These are phyloP conservation scores for Yarrowia keelungensis DNA, from an alignment of 805 yeast genomes.

Conservation along the genomic window DNA sequence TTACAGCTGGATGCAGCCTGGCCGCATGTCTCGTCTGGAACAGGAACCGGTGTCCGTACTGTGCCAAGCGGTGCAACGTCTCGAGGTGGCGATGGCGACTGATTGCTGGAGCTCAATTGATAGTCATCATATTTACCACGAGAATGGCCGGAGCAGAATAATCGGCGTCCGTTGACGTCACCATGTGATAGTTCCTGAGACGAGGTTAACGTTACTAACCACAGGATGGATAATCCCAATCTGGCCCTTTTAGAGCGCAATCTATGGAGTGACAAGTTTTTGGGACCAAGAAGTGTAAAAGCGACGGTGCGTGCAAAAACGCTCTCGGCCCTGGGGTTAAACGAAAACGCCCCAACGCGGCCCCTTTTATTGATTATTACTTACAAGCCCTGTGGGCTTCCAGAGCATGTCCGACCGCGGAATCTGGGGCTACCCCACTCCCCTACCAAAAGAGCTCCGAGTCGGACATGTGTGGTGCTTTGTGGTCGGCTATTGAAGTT, in stretches of 20 bases:
- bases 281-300: not conserved
- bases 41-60: not conserved
- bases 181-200: conserved; percentile 15
- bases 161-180: not conserved
- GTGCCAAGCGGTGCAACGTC: conserved; percentile 14
- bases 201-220: conserved; percentile 8
- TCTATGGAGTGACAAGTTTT: conserved; percentile 1
- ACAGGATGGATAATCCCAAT: conserved; percentile 1
- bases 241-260: conserved; percentile 25
- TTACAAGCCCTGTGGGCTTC: conserved; percentile 6
- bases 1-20: conserved; percentile 6
- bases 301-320: not conserved
- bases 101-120: not conserved
- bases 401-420: conserved; percentile 1
- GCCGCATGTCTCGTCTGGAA: not conserved
- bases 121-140: not conserved
- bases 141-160: not conserved
- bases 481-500: conserved; percentile 37
- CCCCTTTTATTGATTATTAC: conserved; percentile 8
- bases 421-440: conserved; percentile 11
- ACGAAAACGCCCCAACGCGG: too few relatives aligned
- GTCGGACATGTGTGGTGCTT: conserved; percentile 27
- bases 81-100: not conserved
- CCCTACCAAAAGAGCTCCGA: conserved; percentile 3
- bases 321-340: not conserved